phyloP scores from a whole-genome alignment of 2,329 filamentous ascomycete species.

The Berkeleyomyces rouxiae region DNA sequence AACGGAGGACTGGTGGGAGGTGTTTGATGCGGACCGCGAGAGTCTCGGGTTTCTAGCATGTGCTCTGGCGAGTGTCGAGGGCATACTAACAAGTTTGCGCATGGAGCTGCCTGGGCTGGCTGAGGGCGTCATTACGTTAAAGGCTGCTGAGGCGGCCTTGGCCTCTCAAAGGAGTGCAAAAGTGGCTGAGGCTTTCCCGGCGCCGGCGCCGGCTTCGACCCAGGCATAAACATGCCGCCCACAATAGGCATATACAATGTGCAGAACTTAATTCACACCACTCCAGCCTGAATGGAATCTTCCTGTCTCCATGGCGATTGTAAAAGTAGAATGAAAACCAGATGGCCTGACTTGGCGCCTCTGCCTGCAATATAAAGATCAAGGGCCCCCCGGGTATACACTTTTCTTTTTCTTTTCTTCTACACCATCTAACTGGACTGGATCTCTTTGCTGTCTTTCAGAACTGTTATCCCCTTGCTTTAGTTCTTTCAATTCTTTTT shows the following conservation, averaged over 20 bases:
- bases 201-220: background rate
- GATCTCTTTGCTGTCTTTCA: background rate
- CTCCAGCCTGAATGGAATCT: background rate
- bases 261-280: background rate
- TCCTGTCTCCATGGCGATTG: background rate
- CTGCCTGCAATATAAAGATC: background rate
- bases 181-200: conserved; percentile 15
- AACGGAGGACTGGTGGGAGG: conserved; percentile 86
- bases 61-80: conserved; percentile 61
- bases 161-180: background rate
- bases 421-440: background rate
- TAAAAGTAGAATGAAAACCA: background rate
- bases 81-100: conserved; percentile 45
- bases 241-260: background rate
- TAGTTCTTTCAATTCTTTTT: too few relatives aligned
- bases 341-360: background rate
- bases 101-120: conserved; percentile 34
- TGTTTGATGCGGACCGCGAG: conserved; percentile 90
- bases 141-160: conserved; percentile 30
- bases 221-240: background rate
- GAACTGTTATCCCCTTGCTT: background rate
- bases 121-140: conserved; percentile 39
- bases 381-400: background rate
- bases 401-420: background rate
- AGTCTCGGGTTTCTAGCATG: conserved; percentile 87